Conservation (phyloP, 148 eudicot genomes). For the Oxyria digyna region DNA sequence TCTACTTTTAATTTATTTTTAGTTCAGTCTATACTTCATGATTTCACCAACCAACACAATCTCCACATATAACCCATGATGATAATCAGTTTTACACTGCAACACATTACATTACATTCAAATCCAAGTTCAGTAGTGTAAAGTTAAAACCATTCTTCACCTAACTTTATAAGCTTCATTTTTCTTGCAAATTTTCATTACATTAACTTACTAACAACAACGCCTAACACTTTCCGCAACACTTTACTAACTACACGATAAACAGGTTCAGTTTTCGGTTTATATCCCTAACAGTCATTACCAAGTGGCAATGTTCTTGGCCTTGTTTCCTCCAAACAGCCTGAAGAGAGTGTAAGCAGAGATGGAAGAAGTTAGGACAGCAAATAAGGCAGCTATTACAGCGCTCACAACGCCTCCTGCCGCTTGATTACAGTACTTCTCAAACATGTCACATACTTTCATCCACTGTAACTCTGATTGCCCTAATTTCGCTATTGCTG, state of each 20-base stretch:
- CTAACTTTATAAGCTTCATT: background rate
- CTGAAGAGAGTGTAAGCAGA: constrained; percentile 87
- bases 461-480: constrained; percentile 83
- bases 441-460: constrained; percentile 57
- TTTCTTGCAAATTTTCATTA: background rate
- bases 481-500: constrained; percentile 52
- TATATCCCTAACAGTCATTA: background rate
- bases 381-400: constrained; percentile 33
- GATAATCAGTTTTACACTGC: background rate
- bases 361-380: constrained; percentile 47
- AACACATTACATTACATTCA: background rate
- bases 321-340: constrained; percentile 58
- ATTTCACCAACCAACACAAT: background rate
- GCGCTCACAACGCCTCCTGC: constrained; percentile 70
- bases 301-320: constrained; percentile 20
- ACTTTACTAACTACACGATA: background rate
- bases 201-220: background rate
- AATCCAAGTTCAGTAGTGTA: background rate
- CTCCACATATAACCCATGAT: background rate
- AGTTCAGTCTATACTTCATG: background rate
- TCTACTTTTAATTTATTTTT: background rate
- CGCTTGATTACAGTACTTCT: constrained; percentile 62
- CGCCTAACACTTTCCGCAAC: background rate
- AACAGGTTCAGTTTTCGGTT: background rate
- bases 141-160: background rate